phyloP scores from a whole-genome alignment of 768 basidiomycete genomes.

The Lactarius trivialis region DNA sequence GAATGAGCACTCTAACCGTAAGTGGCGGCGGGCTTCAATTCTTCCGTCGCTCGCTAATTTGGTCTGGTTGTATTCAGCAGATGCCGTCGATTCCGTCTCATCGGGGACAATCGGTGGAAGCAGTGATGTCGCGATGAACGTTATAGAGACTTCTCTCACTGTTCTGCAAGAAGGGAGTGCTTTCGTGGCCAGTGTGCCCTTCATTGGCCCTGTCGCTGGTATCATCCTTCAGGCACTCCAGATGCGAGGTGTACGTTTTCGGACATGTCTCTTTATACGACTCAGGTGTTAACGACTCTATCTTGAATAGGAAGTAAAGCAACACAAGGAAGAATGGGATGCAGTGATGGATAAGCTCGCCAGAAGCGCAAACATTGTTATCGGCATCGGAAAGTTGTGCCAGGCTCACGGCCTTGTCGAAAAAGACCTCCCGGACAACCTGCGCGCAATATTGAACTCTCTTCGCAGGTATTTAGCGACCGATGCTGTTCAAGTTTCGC shows the following conservation, averaged over 20 bases:
- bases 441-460: not conserved
- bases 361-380: not conserved
- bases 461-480: not conserved
- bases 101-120: not conserved
- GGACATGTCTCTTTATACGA: not conserved
- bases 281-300: not conserved
- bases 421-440: not conserved
- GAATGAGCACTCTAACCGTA: not conserved
- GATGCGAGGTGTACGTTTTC: not conserved
- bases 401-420: not conserved
- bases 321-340: not conserved
- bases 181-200: not conserved
- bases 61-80: not conserved
- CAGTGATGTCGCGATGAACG: not conserved
- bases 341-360: not conserved
- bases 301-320: not conserved
- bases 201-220: not conserved
- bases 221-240: not conserved
- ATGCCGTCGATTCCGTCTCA: not conserved
- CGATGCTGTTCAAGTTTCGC: not conserved
- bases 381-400: not conserved
- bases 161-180: not conserved
- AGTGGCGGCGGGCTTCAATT: not conserved
- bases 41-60: not conserved
- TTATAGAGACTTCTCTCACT: not conserved